Percentiles rank a stretch among this genome's conserved stretches.
Conservation (phyloP, 2,329 filamentous ascomycete species). For the Talaromyces sp. region DNA sequence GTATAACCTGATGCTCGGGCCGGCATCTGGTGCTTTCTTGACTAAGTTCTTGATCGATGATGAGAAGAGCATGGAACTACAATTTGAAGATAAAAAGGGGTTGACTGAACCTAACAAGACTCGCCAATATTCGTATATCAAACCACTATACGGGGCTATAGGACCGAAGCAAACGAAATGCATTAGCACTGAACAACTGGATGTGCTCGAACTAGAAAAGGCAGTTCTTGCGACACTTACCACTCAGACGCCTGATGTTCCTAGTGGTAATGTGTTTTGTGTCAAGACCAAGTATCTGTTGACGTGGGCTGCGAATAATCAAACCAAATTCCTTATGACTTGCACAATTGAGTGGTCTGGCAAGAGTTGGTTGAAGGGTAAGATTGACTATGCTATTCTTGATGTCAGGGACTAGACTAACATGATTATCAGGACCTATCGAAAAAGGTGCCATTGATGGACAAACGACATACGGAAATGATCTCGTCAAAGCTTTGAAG, state of each 20-base stretch:
- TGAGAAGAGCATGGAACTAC: constrained; percentile 84
- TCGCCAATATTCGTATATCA: constrained; percentile 82
- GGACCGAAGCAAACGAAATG: constrained; percentile 95
- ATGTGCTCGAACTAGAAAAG: constrained; percentile 81
- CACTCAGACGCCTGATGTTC: constrained; percentile 91
- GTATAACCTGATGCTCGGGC: constrained; percentile 83
- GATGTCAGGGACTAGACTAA: neutral
- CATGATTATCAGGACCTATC: constrained; percentile 66
- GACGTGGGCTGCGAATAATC: constrained; percentile 83
- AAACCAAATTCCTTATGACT: constrained; percentile 80
- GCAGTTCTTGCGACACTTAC: constrained; percentile 75
- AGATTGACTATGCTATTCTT: constrained; percentile 22
- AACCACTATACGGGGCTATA: constrained; percentile 77
- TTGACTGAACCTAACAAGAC: constrained; percentile 70
- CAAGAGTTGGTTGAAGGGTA: constrained; percentile 97
- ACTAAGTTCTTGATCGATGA: constrained; percentile 79
- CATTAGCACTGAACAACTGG: constrained; percentile 79
- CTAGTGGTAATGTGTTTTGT: constrained; percentile 84
- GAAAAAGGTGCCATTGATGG: constrained; percentile 94
- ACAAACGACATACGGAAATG: constrained; percentile 76
- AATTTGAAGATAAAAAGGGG: constrained; percentile 75
- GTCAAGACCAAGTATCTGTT: constrained; percentile 94
- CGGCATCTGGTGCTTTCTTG: constrained; percentile 76
- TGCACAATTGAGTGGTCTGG: constrained; percentile 94
- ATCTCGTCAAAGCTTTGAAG: constrained; percentile 71